Conservation (phyloP, 352 stramenopile species). For the Phytopythium boreale region DNA sequence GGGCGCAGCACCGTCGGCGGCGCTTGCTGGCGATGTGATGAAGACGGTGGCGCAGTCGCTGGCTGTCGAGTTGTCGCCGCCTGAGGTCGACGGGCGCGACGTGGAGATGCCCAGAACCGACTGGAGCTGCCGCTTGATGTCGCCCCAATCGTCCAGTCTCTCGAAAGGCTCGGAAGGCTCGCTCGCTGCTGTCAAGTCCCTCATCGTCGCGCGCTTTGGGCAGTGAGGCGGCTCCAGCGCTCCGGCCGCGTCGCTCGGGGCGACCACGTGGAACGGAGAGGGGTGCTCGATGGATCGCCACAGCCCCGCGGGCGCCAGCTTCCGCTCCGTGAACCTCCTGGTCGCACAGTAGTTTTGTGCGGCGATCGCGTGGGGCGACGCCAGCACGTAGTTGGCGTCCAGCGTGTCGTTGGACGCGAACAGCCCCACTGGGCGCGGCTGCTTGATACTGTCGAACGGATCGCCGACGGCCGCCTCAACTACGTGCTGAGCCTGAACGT, state of each 20-base stretch:
- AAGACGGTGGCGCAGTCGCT: neutral
- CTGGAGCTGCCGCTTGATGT: slow-evolving; percentile 32
- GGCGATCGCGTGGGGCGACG: slow-evolving; percentile 36
- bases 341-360: slow-evolving; percentile 56
- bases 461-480: slow-evolving; percentile 5
- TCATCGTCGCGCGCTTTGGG: neutral
- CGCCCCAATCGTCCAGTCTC: slow-evolving; percentile 25
- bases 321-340: slow-evolving; percentile 27
- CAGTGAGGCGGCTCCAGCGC: neutral
- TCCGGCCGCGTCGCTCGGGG: neutral
- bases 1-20: neutral
- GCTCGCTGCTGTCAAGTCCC: neutral
- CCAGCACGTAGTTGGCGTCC: slow-evolving; percentile 71
- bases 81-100: neutral
- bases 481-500: slow-evolving; percentile 26
- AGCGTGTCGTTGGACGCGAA: slow-evolving; percentile 57
- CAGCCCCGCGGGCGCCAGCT: slow-evolving; percentile 18
- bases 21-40: neutral
- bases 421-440: slow-evolving; percentile 31
- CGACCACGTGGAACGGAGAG: slow-evolving; percentile 9
- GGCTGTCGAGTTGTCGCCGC: neutral
- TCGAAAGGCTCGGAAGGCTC: neutral
- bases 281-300: slow-evolving; percentile 45
- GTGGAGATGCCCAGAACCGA: slow-evolving; percentile 23
- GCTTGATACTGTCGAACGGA: neutral